Percentiles rank a stretch among this genome's conserved stretches.
Conservation (phyloP, 129 eudicot genomes). For the sunflower (Helianthus annuus) region DNA sequence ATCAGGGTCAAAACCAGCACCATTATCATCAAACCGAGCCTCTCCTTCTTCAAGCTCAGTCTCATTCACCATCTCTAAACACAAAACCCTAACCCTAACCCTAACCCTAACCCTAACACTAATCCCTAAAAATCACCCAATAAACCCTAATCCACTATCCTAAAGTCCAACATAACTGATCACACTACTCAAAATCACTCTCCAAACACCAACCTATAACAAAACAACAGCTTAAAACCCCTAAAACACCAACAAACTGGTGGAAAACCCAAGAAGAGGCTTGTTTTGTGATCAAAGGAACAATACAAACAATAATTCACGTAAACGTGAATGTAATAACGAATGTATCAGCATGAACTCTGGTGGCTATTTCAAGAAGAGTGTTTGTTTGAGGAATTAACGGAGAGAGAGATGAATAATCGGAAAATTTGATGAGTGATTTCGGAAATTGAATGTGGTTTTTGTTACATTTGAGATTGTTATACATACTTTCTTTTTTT, state of each 20-base stretch:
- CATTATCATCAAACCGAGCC: conserved; percentile 53
- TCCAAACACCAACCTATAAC: conserved; percentile 27
- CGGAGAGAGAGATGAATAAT: conserved; percentile 5
- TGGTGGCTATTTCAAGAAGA: conserved; percentile 5
- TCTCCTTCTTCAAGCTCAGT: conserved; percentile 85
- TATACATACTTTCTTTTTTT: no score
- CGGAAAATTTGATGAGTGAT: conserved; percentile 19
- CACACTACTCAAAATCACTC: conserved; percentile 34
- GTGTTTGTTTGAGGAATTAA: background rate
- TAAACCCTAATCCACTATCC: conserved; percentile 59
- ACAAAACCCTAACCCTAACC: conserved; percentile 34
- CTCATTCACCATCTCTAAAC: conserved; percentile 51
- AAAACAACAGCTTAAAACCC: conserved; percentile 35
- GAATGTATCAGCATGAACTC: conserved; percentile 19
- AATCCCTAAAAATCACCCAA: conserved; percentile 28
- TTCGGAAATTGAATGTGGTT: conserved; percentile 22
- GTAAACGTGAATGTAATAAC: conserved; percentile 2
- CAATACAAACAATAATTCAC: conserved; percentile 14
- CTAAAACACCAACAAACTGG: conserved; percentile 47
- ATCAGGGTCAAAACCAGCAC: conserved; percentile 66
- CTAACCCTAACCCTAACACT: conserved; percentile 30
- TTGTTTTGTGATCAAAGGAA: conserved; percentile 39
- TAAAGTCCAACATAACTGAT: conserved; percentile 61
- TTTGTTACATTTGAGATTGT: conserved; percentile 16
- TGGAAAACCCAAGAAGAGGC: conserved; percentile 25